These are phyloP conservation scores for Alternaria panax DNA, from an alignment of 2,329 filamentous ascomycete genomes.

Conservation along the genomic window DNA sequence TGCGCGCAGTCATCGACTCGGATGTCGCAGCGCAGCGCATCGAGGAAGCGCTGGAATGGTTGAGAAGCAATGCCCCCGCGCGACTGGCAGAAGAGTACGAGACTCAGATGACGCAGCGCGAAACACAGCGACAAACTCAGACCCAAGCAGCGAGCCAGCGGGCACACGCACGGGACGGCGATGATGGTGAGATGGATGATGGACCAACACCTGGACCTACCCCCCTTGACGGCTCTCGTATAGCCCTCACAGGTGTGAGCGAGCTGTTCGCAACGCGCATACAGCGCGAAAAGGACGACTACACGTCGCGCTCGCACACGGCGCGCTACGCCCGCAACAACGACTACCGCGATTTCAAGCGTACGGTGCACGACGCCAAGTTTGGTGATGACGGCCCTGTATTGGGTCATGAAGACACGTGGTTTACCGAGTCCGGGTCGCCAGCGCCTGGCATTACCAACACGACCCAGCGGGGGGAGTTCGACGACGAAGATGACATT, in stretches of 20 bases:
- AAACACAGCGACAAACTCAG: slow-evolving; percentile 43
- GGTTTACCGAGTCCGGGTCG: slow-evolving; percentile 65
- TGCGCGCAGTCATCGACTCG: slow-evolving; percentile 66
- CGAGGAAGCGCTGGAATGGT: slow-evolving; percentile 53
- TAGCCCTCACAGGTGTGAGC: slow-evolving; percentile 44
- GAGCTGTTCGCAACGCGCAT: slow-evolving; percentile 50
- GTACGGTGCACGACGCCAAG: slow-evolving; percentile 67
- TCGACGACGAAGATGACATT: slow-evolving; percentile 70
- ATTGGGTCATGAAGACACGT: slow-evolving; percentile 64
- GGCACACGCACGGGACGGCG: slow-evolving; percentile 14
- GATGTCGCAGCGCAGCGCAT: slow-evolving; percentile 57
- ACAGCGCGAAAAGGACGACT: slow-evolving; percentile 54
- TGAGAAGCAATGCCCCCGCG: slow-evolving; percentile 49
- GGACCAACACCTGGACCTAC: slow-evolving; percentile 49
- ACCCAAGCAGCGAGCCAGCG: slow-evolving; percentile 34
- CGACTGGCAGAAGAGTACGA: slow-evolving; percentile 38
- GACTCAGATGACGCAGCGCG: slow-evolving; percentile 49
- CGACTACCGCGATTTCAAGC: slow-evolving; percentile 67
- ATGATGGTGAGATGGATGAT: slow-evolving; percentile 44
- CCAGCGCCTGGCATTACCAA: slow-evolving; percentile 53
- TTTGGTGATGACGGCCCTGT: slow-evolving; percentile 62
- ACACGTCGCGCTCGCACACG: slow-evolving; percentile 48
- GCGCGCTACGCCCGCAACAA: slow-evolving; percentile 66
- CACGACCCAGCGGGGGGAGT: slow-evolving; percentile 37
- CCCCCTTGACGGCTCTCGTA: slow-evolving; percentile 44